phyloP scores from a whole-genome alignment of 495 filamentous ascomycete species.

The Neurospora discreta region DNA sequence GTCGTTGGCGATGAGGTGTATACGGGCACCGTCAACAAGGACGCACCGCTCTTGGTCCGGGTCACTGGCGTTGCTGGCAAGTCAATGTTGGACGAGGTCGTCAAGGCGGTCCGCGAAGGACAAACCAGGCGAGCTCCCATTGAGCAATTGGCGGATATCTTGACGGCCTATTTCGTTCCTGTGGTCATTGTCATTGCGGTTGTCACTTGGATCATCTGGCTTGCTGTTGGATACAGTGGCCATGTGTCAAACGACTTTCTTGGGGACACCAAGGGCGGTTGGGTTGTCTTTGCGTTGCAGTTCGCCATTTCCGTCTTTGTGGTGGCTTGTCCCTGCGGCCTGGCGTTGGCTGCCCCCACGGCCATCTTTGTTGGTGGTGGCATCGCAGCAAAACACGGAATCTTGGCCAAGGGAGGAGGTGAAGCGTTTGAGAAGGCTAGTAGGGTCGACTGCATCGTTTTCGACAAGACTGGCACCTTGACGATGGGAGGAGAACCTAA shows the following conservation, averaged over 20 bases:
- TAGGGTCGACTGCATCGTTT: conserved; percentile 73
- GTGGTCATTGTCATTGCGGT: conserved; percentile 73
- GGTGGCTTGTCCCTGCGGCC: conserved; percentile 86
- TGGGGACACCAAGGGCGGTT: conserved; percentile 57
- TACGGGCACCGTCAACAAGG: conserved; percentile 79
- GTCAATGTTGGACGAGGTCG: conserved; percentile 89
- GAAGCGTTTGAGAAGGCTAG: conserved; percentile 95
- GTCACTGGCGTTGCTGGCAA: conserved; percentile 61
- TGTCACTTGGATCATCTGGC: conserved; percentile 74
- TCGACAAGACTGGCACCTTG: conserved; percentile 93
- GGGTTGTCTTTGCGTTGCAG: conserved; percentile 78
- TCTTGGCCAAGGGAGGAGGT: conserved; percentile 89
- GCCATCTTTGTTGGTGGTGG: conserved; percentile 88
- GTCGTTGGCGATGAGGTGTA: conserved; percentile 59
- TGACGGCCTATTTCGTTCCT: conserved; percentile 87
- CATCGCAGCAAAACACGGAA: conserved; percentile 76
- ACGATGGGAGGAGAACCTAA: conserved; percentile 73
- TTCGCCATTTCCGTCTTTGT: conserved; percentile 95
- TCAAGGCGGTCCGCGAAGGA: conserved; percentile 80
- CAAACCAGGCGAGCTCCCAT: conserved; percentile 81
- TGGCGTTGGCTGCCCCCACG: conserved; percentile 85
- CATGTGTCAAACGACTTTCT: conserved; percentile 55
- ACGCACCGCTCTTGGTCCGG: conserved; percentile 53
- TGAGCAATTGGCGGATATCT: conserved; percentile 69
- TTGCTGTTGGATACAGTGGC: conserved; percentile 61